Evolutionary conservation across 768 basidiomycete genomes (phyloP).

Genomic region (Collybiopsis confluens): DNA sequence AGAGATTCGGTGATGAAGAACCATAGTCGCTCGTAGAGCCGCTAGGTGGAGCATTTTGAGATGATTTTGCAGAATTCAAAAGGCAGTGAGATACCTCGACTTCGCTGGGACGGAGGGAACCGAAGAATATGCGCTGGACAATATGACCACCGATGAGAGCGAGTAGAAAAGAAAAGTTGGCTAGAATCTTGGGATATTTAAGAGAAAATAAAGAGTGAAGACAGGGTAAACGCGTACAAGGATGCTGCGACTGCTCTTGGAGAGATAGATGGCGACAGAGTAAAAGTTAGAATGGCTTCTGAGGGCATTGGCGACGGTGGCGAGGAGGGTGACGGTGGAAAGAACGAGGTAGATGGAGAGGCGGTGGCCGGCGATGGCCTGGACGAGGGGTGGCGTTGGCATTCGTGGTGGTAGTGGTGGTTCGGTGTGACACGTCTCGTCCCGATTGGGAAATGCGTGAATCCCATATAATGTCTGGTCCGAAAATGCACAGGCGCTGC

Average conservation of each 20-base stretch:
- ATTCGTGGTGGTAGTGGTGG: no score
- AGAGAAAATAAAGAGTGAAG: constrained; percentile 1
- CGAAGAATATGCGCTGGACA: constrained; percentile 89
- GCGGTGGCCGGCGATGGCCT: constrained; percentile 57
- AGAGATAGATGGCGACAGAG: constrained; percentile 87
- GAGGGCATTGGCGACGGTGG: constrained; percentile 76
- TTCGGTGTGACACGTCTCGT: no score
- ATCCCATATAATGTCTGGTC: no score
- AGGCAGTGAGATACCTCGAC: constrained; percentile 64
- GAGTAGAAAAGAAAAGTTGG: constrained; percentile 83
- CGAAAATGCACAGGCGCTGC: no score
- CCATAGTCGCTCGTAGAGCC: constrained; percentile 94
- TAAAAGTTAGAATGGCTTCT: constrained; percentile 89
- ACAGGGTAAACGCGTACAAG: constrained; percentile 49
- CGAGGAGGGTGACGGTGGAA: constrained; percentile 66
- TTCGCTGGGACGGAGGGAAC: constrained; percentile 79
- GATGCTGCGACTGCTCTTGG: constrained; percentile 88
- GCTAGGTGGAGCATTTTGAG: constrained; percentile 40
- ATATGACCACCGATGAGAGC: constrained; percentile 72
- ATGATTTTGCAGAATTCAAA: not conserved
- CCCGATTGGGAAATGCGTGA: no score
- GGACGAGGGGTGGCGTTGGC: no score
- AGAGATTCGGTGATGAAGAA: constrained; percentile 97
- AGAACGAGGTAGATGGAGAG: constrained; percentile 64
- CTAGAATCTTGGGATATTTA: constrained; percentile 59